Conservation (phyloP, 2,329 filamentous ascomycete genomes). For the Aspergillus fijiensis region DNA sequence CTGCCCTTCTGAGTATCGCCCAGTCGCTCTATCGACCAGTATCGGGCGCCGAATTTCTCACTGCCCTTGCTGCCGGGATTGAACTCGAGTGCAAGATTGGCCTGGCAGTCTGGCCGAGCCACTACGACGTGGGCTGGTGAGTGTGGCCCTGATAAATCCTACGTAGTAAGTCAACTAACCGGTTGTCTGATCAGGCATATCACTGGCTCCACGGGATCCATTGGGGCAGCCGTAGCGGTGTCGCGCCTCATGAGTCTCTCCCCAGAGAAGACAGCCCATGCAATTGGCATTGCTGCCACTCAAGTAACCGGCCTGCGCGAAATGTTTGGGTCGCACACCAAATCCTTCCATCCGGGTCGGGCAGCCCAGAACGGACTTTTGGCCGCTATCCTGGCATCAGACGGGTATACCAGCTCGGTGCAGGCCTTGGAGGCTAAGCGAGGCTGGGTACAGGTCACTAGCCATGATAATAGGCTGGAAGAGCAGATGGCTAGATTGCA, state of each 20-base stretch:
- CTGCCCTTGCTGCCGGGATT: constrained; percentile 53
- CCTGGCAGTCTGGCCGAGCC: constrained; percentile 53
- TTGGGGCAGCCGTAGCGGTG: constrained; percentile 55
- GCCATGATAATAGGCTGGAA: constrained; percentile 42
- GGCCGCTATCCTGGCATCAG: constrained; percentile 47
- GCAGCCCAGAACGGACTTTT: constrained; percentile 55
- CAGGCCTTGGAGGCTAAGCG: constrained; percentile 53
- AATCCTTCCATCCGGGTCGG: constrained; percentile 56
- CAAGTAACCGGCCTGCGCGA: constrained; percentile 56
- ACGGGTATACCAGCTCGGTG: constrained; percentile 52
- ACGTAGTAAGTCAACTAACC: neutral
- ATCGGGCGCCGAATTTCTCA: constrained; percentile 50
- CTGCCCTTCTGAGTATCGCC: constrained; percentile 47
- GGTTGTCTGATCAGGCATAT: constrained; percentile 43
- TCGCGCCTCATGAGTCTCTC: constrained; percentile 48
- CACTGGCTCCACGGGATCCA: constrained; percentile 52
- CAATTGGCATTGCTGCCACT: constrained; percentile 54
- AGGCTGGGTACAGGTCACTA: constrained; percentile 56
- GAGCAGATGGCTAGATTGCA: constrained; percentile 40
- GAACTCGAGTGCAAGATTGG: constrained; percentile 56
- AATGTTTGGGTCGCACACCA: constrained; percentile 58
- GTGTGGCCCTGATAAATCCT: neutral
- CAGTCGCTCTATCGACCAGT: constrained; percentile 39
- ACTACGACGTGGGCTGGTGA: constrained; percentile 56
- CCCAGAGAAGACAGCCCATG: constrained; percentile 46